Base-by-base conservation (phyloP, 2,329 filamentous ascomycete genomes). In the Calonectria multiphialidica region DNA sequence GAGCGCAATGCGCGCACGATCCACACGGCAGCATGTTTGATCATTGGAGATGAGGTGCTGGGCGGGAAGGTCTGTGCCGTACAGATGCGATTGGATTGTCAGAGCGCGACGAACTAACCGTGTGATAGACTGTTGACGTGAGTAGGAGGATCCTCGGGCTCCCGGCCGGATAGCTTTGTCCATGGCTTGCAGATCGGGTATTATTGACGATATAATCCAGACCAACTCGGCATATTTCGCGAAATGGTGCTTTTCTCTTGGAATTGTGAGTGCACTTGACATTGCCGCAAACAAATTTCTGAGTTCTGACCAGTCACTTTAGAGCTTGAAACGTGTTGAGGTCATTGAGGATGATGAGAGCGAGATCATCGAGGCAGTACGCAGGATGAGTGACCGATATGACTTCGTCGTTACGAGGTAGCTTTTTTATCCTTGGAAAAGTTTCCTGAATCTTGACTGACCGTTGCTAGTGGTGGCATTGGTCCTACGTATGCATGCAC, bases 21-120 rank as follows among this genome's bases (percentile, higher is more conserved):
- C 77, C 92, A 95, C 81, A 98, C 96, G 57, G 97, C 96, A 13
- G 96, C 94, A 69, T 98, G 95, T 83, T 86, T 98, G 75, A 95
- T 99, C 72, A 98, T 99, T 79, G 96, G 96, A n/a, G 96, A 98
- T 85, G 96, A 98, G 84, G 95, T 98, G 6, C 88, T 98, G 5
- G 96, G 95, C 25, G 96, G 97, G 79, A 98, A 98, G 93, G 96
- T 62, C 35, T 15, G 66, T 42, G 23, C 95, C 83, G 75, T 59
- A 40, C 23, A 18, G 30, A 66, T 42, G 59, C 42, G 49, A 64
- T 66, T 70, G 16, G 21, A 21, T 40, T 47, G 33, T 40, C 44
- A 30, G 35, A 9, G 6, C 30, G 64, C 12, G 23, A 30, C 30
- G 35, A 35, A 45, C 47, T 76, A 75, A 80, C 69, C 74, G 57